phyloP scores from a whole-genome alignment of 169 alveolate genomes.

The Cryptosporidium felis region DNA sequence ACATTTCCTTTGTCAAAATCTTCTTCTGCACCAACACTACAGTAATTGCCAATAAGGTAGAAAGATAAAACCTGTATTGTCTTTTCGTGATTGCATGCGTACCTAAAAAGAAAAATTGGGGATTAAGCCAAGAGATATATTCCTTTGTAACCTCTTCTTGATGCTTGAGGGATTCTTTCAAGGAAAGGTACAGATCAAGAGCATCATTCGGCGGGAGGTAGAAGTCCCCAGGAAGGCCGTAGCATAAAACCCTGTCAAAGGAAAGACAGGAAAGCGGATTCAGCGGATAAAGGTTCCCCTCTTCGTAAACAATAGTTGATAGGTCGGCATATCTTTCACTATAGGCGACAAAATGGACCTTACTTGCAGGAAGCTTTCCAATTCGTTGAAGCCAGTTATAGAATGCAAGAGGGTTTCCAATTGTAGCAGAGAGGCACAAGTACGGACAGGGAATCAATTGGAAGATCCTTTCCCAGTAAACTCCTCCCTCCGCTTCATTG shows the following conservation, averaged over 20 bases:
- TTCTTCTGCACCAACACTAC: slow-evolving; percentile 21
- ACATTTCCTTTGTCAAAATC: slow-evolving; percentile 22
- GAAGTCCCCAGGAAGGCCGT: slow-evolving; percentile 73
- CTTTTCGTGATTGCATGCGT: slow-evolving; percentile 81
- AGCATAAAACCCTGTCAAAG: slow-evolving; percentile 52
- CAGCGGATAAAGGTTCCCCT: slow-evolving; percentile 58
- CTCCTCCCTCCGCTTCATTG: slow-evolving; percentile 72
- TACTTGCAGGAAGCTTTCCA: slow-evolving; percentile 56
- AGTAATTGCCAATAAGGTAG: slow-evolving; percentile 16
- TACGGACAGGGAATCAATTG: slow-evolving; percentile 90
- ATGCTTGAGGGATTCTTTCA: background rate
- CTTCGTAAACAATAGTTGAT: slow-evolving; percentile 77
- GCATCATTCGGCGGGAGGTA: slow-evolving; percentile 73
- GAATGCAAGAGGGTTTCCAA: slow-evolving; percentile 85
- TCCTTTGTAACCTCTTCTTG: slow-evolving; percentile 56
- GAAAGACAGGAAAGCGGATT: slow-evolving; percentile 45
- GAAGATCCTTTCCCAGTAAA: slow-evolving; percentile 75
- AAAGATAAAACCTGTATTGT: slow-evolving; percentile 78
- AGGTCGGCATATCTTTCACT: slow-evolving; percentile 85
- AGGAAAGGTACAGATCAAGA: slow-evolving; percentile 42
- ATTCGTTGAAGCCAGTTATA: slow-evolving; percentile 83
- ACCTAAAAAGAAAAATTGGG: slow-evolving; percentile 78
- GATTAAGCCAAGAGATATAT: slow-evolving; percentile 73
- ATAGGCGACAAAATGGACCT: slow-evolving; percentile 80
- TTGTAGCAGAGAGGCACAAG: slow-evolving; percentile 91